Evolutionary conservation across 345 rosid genomes (phyloP).

Genomic region (Gossypioides kirkii): DNA sequence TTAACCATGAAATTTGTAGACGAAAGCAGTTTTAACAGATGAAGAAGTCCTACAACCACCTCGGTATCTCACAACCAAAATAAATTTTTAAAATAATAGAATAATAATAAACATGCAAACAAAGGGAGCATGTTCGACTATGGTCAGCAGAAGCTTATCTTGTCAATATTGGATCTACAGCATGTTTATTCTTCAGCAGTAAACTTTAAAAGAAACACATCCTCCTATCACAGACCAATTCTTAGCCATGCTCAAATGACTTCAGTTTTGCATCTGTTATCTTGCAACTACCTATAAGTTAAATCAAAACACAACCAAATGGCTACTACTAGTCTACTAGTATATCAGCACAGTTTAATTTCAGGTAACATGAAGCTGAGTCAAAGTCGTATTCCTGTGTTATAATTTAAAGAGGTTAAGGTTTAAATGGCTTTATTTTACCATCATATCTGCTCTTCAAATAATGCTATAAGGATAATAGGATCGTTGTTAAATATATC

Average conservation of each 20-base stretch:
- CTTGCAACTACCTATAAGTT: neutral
- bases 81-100: neutral
- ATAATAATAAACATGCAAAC: neutral
- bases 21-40: neutral
- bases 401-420: neutral
- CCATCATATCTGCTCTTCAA: neutral
- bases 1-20: neutral
- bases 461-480: neutral
- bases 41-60: neutral
- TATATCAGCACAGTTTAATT: neutral
- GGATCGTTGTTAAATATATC: neutral
- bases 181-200: neutral
- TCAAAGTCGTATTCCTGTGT: neutral
- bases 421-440: neutral
- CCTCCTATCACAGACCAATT: neutral
- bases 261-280: neutral
- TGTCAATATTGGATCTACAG: neutral
- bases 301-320: neutral
- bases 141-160: neutral
- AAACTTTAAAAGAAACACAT: neutral
- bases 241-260: neutral
- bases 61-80: neutral
- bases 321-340: neutral
- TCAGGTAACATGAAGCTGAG: constrained; percentile 1
- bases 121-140: neutral